Base-by-base conservation (phyloP, 192 early-diverging fungal genomes). In the Gaertneriomyces semiglobifer region DNA sequence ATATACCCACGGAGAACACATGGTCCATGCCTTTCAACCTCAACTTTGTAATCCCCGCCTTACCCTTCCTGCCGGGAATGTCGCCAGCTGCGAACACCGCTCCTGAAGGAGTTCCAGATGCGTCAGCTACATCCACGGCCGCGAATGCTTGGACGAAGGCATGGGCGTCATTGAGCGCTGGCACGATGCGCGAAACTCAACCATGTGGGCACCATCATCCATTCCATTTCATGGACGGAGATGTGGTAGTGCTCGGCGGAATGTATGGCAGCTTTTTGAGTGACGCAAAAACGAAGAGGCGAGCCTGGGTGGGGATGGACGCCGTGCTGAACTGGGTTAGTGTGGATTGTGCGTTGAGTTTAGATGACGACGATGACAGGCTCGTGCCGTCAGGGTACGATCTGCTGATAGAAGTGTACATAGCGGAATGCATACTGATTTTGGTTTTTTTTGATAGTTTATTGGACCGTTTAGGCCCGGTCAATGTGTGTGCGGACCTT, bases 401-500 rank as follows among this genome's bases (percentile, higher is more conserved):
- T 18, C 57, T 14, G 16, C 33, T 61, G 14, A 44, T 46, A 16
- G 18, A 61, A 33, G 39, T 14, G 5, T n/a, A 46, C 25, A 33
- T 11, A 1, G 33, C 42, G n/a, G 16, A 61, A 39, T 61, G 11
- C 10, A 46, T n/a, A 18, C 42, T 5, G n/a, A n/a, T 48, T 16
- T 41, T 3, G 14, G 14, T 6, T 12, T 53, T 12, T 14, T 2
- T n/a, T 38, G 9, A 48, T 40, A 72, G 70, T 20, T 65, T 74
- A 10, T 19, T 74, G 14, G 73, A 74, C 20, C 60, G 60, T n/a
- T 8, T 74, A 4, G 73, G 73, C 3, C 65, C 66, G 18, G 60
- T 74, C 61, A 74, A 74, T 61, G 60, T 74, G 20, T 74, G 73
- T 33, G 60, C 46, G 10, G 67, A 74, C 50, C 66, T 74, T 5